Percentiles rank a stretch among this genome's conserved stretches.
Evolutionary conservation across 164 flowering plant genomes (phyloP).

Genomic region (Echeveria elegans): DNA sequence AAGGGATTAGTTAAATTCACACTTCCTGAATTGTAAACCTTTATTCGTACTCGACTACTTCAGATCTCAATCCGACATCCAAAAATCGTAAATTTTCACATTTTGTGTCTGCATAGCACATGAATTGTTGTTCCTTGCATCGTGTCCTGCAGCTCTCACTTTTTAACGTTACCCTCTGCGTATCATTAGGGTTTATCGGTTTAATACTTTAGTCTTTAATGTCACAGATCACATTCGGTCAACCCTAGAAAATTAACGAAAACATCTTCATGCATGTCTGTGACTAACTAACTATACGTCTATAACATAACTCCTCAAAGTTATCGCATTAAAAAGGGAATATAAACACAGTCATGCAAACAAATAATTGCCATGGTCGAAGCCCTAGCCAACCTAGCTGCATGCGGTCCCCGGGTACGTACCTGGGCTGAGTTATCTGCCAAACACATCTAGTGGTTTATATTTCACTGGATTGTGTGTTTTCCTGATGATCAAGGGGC

Average conservation of each 20-base stretch:
- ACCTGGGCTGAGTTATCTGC: too few species aligned
- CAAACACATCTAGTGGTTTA: not conserved
- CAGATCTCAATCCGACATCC: too few species aligned
- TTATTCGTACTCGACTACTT: too few species aligned
- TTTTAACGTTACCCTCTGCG: not conserved
- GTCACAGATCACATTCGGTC: not conserved
- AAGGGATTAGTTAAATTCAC: too few species aligned
- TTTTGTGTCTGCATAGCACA: too few species aligned
- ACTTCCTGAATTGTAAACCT: too few species aligned
- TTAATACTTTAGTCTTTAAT: too few species aligned
- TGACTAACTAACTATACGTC: too few species aligned
- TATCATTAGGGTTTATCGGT: not conserved
- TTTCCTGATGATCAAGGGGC: slow-evolving; percentile 1
- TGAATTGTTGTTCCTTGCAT: too few species aligned
- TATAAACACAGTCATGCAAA: not conserved
- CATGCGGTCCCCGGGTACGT: too few species aligned
- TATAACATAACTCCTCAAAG: not conserved
- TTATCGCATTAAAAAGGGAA: not conserved
- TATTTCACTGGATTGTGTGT: not conserved
- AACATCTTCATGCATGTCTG: not conserved
- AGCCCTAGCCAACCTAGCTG: not conserved
- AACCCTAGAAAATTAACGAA: not conserved
- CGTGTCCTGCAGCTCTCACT: not conserved
- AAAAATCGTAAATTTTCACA: too few species aligned
- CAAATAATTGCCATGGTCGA: not conserved